Percentiles rank a stretch among this genome's conserved stretches.
These are phyloP conservation scores for Physcomitrium patens DNA, from an alignment of 225 moss, liverwort and hornwort species.

Conservation along the genomic window DNA sequence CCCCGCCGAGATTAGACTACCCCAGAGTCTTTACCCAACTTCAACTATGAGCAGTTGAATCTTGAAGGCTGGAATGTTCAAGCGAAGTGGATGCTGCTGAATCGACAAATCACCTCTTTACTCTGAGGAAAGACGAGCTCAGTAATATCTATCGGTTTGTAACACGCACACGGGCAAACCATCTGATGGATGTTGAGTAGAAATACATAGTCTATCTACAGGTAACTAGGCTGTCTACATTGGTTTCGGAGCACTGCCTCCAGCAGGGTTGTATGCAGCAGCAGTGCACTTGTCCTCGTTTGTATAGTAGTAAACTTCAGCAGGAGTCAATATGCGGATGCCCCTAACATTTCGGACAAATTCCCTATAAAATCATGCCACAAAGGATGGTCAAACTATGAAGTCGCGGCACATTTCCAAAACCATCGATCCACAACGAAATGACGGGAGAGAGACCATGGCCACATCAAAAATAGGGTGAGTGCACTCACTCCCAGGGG, in stretches of 20 bases:
- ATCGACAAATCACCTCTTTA: constrained; percentile 1
- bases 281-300: constrained; percentile 62
- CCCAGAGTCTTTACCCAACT: not conserved
- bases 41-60: not conserved
- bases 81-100: constrained; percentile 6
- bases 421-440: not conserved
- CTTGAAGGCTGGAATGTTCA: constrained; percentile 27
- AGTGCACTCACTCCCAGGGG: constrained; percentile 73
- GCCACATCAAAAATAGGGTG: not conserved
- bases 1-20: constrained; percentile 17
- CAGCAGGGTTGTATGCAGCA: constrained; percentile 45
- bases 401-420: not conserved
- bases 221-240: constrained; percentile 36
- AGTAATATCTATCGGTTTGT: constrained; percentile 24
- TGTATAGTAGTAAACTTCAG: constrained; percentile 80
- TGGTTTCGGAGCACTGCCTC: constrained; percentile 54
- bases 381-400: not conserved
- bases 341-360: constrained; percentile 81
- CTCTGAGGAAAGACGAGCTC: constrained; percentile 27
- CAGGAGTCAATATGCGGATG: constrained; percentile 83
- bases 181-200: constrained; percentile 37
- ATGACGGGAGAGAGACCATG: not conserved
- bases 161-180: constrained; percentile 39
- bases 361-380: constrained; percentile 51
- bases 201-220: constrained; percentile 51